phyloP scores from a whole-genome alignment of 23 red algal genomes.

The Agarophyton chilense region DNA sequence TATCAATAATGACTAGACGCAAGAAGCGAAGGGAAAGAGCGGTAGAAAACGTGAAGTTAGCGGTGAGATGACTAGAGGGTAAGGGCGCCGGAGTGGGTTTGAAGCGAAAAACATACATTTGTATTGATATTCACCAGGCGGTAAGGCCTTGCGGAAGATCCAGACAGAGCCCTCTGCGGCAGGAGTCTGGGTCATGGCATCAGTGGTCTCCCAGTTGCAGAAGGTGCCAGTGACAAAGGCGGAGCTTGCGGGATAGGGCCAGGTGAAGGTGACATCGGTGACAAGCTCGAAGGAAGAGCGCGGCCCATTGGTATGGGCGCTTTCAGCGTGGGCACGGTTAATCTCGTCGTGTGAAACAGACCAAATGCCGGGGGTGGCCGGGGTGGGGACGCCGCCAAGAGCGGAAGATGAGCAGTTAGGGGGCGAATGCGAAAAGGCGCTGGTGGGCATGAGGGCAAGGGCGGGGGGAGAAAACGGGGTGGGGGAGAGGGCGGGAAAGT shows the following conservation, averaged over 20 bases:
- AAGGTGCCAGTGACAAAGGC: constrained; percentile 98
- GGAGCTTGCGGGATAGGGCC: constrained; percentile 78
- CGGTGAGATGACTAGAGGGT: neutral
- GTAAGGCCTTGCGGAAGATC: constrained; percentile 77
- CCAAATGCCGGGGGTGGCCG: constrained; percentile 87
- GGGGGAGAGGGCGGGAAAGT: neutral
- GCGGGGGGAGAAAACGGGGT: neutral
- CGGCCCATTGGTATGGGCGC: constrained; percentile 25
- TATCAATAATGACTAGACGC: constrained; percentile 69
- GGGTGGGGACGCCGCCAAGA: constrained; percentile 57
- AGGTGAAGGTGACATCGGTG: constrained; percentile 94
- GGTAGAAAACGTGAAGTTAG: neutral
- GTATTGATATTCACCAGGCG: constrained; percentile 94
- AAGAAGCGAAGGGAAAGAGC: neutral
- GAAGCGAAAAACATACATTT: constrained; percentile 73
- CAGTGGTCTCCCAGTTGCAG: constrained; percentile 80
- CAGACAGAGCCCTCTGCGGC: constrained; percentile 75
- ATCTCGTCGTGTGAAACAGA: constrained; percentile 77
- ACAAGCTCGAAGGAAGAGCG: constrained; percentile 71
- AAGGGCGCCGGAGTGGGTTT: neutral
- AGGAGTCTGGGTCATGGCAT: constrained; percentile 64
- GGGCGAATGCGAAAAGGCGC: neutral
- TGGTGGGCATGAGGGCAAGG: neutral
- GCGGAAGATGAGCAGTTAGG: neutral
- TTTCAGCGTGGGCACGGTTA: constrained; percentile 32